These are phyloP conservation scores for Amylostereum areolatum DNA, from an alignment of 1,284 basidiomycete genomes.

Conservation along the genomic window DNA sequence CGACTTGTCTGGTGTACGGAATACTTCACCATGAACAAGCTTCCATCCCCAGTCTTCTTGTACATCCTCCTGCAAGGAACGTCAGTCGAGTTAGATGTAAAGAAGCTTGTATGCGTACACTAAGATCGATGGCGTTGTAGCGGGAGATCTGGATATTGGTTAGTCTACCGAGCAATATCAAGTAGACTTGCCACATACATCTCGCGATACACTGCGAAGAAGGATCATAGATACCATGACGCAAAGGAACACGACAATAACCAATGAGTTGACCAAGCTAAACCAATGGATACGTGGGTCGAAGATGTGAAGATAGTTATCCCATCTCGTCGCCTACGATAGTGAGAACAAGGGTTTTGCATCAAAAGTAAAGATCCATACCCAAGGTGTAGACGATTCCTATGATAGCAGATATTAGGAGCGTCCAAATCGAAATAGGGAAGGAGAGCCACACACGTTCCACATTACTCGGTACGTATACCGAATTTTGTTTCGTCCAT, in stretches of 20 bases:
- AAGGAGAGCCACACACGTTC: constrained; percentile 47
- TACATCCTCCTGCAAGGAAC: constrained; percentile 74
- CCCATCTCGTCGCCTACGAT: constrained; percentile 86
- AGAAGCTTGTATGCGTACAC: constrained; percentile 39
- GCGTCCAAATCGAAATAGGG: neutral
- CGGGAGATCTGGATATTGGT: constrained; percentile 67
- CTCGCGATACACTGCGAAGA: constrained; percentile 80
- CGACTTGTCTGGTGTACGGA: constrained; percentile 77
- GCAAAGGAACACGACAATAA: constrained; percentile 88
- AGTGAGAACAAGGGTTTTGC: constrained; percentile 10
- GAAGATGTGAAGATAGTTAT: constrained; percentile 67
- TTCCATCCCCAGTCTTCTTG: constrained; percentile 99
- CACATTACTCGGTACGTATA: constrained; percentile 91
- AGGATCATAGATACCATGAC: constrained; percentile 93
- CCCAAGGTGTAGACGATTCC: constrained; percentile 86
- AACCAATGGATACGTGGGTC: constrained; percentile 77
- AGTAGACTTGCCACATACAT: constrained; percentile 50
- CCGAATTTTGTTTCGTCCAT: constrained; percentile 59
- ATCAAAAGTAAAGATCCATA: constrained; percentile 20
- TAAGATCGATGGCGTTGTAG: constrained; percentile 94
- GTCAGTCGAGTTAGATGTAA: neutral
- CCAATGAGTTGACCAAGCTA: constrained; percentile 89
- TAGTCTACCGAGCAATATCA: constrained; percentile 17
- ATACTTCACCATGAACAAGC: constrained; percentile 93
- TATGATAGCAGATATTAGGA: constrained; percentile 21